Conservation (phyloP, 2,329 filamentous ascomycete genomes). For the Aspergillus fijiensis region DNA sequence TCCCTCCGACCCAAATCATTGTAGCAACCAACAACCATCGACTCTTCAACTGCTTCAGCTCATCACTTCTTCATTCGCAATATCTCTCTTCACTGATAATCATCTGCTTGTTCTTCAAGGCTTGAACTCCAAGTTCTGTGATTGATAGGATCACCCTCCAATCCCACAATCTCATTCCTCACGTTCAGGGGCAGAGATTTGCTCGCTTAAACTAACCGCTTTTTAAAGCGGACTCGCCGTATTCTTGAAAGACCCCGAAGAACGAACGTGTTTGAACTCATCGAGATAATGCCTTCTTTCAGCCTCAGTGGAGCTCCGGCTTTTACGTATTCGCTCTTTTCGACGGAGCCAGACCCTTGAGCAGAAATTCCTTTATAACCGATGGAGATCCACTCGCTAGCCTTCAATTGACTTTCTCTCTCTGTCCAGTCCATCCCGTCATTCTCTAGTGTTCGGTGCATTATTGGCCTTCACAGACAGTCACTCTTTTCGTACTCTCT, state of each 20-base stretch:
- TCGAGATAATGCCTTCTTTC: neutral
- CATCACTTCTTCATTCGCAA: no score
- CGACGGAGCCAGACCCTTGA: neutral
- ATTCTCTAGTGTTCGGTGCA: neutral
- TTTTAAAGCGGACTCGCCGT: neutral
- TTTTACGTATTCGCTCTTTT: neutral
- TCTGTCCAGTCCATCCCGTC: neutral
- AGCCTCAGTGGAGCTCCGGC: neutral
- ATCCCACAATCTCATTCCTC: neutral
- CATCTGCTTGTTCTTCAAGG: no score
- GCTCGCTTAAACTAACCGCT: constrained; percentile 1
- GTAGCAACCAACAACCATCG: no score
- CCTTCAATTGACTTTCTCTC: neutral
- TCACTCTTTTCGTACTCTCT: neutral
- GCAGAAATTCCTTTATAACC: neutral
- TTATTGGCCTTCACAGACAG: neutral
- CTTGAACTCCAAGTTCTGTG: no score
- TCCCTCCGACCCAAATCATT: no score
- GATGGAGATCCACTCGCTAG: neutral
- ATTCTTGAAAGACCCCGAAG: neutral
- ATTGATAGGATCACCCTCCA: no score
- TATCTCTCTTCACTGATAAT: no score
- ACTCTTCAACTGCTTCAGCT: no score
- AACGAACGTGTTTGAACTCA: neutral
- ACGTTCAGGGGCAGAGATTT: neutral